Percentiles rank a stretch among this genome's conserved stretches.
These are phyloP conservation scores for Amanita muscaria DNA, from an alignment of 768 basidiomycete genomes.

Conservation along the genomic window DNA sequence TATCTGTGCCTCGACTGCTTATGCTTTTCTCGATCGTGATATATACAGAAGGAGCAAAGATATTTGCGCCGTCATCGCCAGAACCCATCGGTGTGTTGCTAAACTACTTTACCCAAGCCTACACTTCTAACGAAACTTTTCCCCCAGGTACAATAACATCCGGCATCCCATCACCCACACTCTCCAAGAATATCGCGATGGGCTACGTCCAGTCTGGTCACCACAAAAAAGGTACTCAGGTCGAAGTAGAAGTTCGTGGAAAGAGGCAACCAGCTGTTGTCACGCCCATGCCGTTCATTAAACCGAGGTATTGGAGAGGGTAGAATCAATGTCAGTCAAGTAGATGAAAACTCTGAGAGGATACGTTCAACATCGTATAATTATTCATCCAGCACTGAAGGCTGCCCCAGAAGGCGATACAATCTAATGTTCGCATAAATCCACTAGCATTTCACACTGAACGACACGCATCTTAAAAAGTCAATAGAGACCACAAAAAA, in stretches of 20 bases:
- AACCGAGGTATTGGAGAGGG: slow-evolving; percentile 56
- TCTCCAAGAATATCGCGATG: slow-evolving; percentile 93
- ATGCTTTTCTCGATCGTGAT: neutral
- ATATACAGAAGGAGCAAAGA: slow-evolving; percentile 69
- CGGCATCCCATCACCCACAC: slow-evolving; percentile 89
- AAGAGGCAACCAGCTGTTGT: slow-evolving; percentile 69
- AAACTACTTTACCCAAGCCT: slow-evolving; percentile 5
- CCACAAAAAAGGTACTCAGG: slow-evolving; percentile 86
- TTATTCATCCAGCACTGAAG: no score
- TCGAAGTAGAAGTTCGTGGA: slow-evolving; percentile 78
- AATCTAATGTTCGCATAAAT: no score
- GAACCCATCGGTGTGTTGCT: slow-evolving; percentile 49
- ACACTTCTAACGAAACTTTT: slow-evolving; percentile 4
- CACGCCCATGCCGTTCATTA: slow-evolving; percentile 82
- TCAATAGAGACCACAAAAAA: no score
- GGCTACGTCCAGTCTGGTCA: slow-evolving; percentile 75
- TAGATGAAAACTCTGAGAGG: no score
- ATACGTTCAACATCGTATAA: no score
- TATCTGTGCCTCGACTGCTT: neutral
- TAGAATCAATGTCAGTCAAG: no score
- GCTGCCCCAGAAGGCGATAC: no score
- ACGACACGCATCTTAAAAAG: no score
- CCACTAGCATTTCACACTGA: no score
- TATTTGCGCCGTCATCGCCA: slow-evolving; percentile 45
- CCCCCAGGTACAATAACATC: slow-evolving; percentile 75